A percentile compares a stretch with the other conserved stretches of the same genome.
Conservation (phyloP, 2,329 filamentous ascomycete species). For the Fusarium marasasianum region DNA sequence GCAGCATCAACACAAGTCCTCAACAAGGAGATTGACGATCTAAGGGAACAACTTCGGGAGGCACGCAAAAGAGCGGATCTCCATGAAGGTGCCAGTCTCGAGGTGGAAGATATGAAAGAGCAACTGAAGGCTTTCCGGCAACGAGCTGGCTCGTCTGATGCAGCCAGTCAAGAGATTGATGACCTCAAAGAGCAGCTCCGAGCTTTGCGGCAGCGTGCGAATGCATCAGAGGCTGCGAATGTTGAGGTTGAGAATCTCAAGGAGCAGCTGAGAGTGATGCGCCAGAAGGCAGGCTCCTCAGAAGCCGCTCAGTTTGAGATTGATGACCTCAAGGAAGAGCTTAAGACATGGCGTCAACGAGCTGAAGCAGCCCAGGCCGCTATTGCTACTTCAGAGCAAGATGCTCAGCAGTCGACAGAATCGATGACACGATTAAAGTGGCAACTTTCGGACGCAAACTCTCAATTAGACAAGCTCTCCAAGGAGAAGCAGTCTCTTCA, state of each 20-base stretch:
- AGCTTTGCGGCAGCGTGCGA: slow-evolving; percentile 7
- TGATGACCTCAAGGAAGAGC: slow-evolving; percentile 35
- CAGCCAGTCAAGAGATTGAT: slow-evolving; percentile 53
- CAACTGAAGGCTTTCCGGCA: slow-evolving; percentile 40
- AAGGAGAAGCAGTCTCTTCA: slow-evolving; percentile 72
- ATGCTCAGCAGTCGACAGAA: slow-evolving; percentile 49
- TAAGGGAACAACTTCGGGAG: slow-evolving; percentile 41
- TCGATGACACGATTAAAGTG: slow-evolving; percentile 63
- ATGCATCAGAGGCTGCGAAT: slow-evolving; percentile 43
- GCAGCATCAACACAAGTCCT: slow-evolving; percentile 36
- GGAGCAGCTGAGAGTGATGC: slow-evolving; percentile 39
- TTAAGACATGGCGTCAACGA: slow-evolving; percentile 43
- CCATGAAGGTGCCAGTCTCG: slow-evolving; percentile 41
- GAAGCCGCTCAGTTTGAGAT: slow-evolving; percentile 39
- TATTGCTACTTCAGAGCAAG: slow-evolving; percentile 46
- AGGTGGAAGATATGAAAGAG: slow-evolving; percentile 40
- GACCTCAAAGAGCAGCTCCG: slow-evolving; percentile 18
- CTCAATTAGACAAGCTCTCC: slow-evolving; percentile 64
- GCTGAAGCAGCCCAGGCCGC: slow-evolving; percentile 42
- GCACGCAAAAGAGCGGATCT: slow-evolving; percentile 29
- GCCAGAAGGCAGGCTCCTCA: slow-evolving; percentile 28
- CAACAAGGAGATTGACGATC: slow-evolving; percentile 42
- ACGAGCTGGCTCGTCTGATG: slow-evolving; percentile 18
- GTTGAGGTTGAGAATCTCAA: slow-evolving; percentile 49
- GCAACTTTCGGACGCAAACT: slow-evolving; percentile 67